phyloP scores from a whole-genome alignment of 805 yeast genomes.

The Lipomyces yamadae region DNA sequence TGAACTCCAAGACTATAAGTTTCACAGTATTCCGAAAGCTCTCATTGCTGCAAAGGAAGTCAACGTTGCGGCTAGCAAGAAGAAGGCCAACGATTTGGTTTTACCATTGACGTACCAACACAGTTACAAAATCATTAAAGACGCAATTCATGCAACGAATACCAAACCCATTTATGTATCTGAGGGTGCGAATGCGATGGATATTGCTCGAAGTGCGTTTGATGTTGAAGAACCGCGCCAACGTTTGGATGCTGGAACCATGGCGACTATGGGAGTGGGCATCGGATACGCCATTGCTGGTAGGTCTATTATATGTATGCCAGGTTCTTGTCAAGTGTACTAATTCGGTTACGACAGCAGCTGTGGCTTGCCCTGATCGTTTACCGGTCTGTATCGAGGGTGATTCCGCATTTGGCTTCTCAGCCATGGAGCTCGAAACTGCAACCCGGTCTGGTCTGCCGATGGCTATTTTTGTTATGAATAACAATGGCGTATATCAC shows the following conservation, averaged over 20 bases:
- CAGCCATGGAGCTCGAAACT: slow-evolving; percentile 75
- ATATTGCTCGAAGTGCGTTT: slow-evolving; percentile 66
- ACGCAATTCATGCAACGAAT: slow-evolving; percentile 44
- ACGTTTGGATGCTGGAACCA: slow-evolving; percentile 73
- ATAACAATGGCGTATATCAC: slow-evolving; percentile 74
- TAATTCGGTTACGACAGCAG: slow-evolving; percentile 12
- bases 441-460: slow-evolving; percentile 61
- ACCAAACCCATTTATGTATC: slow-evolving; percentile 54
- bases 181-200: slow-evolving; percentile 84
- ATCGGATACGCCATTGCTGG: slow-evolving; percentile 69
- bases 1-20: slow-evolving; percentile 46
- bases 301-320: not conserved
- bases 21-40: slow-evolving; percentile 44
- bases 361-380: slow-evolving; percentile 41
- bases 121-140: slow-evolving; percentile 57
- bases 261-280: slow-evolving; percentile 80
- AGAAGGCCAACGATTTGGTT: slow-evolving; percentile 45
- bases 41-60: slow-evolving; percentile 41
- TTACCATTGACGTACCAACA: slow-evolving; percentile 56
- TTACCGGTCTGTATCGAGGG: slow-evolving; percentile 68
- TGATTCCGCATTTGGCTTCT: slow-evolving; percentile 78
- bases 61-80: slow-evolving; percentile 46
- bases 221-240: slow-evolving; percentile 57
- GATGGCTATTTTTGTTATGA: slow-evolving; percentile 65
- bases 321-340: too few species aligned